phyloP scores from a whole-genome alignment of 306 rosid species.

The Senna tora region DNA sequence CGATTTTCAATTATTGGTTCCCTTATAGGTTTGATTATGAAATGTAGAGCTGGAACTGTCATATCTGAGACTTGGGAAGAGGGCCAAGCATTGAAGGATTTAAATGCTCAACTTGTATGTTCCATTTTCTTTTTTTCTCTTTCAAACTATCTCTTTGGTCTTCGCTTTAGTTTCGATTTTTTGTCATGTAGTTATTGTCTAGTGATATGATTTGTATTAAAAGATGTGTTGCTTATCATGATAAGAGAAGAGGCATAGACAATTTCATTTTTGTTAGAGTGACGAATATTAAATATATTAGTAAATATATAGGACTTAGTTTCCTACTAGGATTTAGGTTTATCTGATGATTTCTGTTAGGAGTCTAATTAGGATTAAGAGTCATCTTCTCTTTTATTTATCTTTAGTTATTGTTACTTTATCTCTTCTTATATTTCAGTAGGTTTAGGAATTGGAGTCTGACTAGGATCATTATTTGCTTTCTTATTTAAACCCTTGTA shows the following conservation, averaged over 20 bases:
- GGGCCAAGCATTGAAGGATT: conserved; percentile 95
- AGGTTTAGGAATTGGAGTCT: too few species aligned
- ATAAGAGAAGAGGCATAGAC: neutral
- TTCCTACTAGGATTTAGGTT: too few species aligned
- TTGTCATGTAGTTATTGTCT: conserved; percentile 10
- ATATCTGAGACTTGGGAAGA: conserved; percentile 99
- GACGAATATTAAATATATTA: too few species aligned
- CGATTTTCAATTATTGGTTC: conserved; percentile 18
- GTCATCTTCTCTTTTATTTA: too few species aligned
- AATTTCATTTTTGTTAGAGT: too few species aligned
- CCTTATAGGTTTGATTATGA: conserved; percentile 38
- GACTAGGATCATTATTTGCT: too few species aligned
- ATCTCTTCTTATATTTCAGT: too few species aligned
- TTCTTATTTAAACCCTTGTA: too few species aligned
- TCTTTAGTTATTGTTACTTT: too few species aligned
- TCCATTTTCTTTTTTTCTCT: conserved; percentile 29
- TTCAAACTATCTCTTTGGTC: neutral
- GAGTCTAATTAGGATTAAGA: too few species aligned
- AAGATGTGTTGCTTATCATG: conserved; percentile 15
- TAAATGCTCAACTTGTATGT: conserved; percentile 90
- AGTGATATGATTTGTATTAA: conserved; percentile 19
- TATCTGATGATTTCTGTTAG: too few species aligned
- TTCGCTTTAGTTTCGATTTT: neutral
- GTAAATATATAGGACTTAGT: too few species aligned
- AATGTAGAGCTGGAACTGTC: conserved; percentile 94